phyloP scores from a whole-genome alignment of 1,139 yeast genomes.

The Saccharomyces hybrid region DNA sequence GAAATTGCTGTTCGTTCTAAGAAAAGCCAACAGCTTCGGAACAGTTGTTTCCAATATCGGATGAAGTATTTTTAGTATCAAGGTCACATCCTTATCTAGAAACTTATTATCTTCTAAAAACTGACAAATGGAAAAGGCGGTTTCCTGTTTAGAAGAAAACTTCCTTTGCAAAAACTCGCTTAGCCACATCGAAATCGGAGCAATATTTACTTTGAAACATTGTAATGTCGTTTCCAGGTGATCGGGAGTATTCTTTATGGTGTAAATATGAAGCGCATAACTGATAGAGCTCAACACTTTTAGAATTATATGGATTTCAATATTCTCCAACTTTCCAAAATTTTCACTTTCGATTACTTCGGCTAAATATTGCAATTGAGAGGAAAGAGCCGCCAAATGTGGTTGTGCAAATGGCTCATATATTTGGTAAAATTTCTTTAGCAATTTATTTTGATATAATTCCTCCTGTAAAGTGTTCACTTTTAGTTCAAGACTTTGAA shows the following conservation, averaged over 20 bases:
- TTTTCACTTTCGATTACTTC: not conserved
- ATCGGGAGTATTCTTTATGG: not conserved
- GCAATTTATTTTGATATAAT: not conserved
- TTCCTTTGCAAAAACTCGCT: not conserved
- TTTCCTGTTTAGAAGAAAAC: not conserved
- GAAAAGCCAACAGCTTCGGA: not conserved
- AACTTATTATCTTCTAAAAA: not conserved
- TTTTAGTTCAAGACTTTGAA: not conserved
- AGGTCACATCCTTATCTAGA: not conserved
- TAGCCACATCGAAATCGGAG: not conserved
- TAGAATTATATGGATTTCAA: not conserved
- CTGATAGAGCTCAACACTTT: not conserved
- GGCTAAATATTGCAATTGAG: constrained; percentile 1
- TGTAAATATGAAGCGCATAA: not conserved
- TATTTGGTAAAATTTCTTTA: not conserved
- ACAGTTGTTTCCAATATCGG: not conserved
- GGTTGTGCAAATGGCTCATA: not conserved
- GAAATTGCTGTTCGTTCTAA: not conserved
- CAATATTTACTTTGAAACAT: not conserved
- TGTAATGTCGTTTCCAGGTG: not conserved
- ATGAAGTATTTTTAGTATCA: not conserved
- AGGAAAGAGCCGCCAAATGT: not conserved
- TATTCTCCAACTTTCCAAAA: not conserved
- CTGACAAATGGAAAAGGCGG: not conserved
- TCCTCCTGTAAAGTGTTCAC: not conserved